Evolutionary conservation across 805 yeast genomes (phyloP).

Genomic region (Maudiozyma pseudohumilis): DNA sequence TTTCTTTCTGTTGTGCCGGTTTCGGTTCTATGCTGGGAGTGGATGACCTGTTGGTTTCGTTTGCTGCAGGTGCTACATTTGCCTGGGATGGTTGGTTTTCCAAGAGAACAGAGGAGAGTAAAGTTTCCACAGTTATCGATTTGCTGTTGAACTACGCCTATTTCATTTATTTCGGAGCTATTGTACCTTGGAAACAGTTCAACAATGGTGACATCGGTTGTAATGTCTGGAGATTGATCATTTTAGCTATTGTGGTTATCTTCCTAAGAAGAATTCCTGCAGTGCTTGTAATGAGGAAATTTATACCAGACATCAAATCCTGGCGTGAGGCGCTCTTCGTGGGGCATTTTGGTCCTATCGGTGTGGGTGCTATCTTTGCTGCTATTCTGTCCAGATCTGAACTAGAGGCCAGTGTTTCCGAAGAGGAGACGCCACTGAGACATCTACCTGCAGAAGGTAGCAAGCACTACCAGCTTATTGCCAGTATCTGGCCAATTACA

Average conservation of each 20-base stretch:
- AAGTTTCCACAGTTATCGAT: slow-evolving; percentile 86
- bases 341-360: slow-evolving; percentile 95
- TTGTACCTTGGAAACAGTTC: slow-evolving; percentile 79
- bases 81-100: slow-evolving; percentile 93
- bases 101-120: slow-evolving; percentile 69
- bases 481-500: slow-evolving; percentile 71
- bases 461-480: slow-evolving; percentile 49
- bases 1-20: slow-evolving; percentile 82
- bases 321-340: slow-evolving; percentile 94
- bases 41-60: slow-evolving; percentile 80
- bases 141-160: slow-evolving; percentile 72
- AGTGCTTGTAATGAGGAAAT: slow-evolving; percentile 59
- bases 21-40: slow-evolving; percentile 80
- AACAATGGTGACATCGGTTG: slow-evolving; percentile 54
- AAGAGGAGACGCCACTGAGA: slow-evolving; percentile 47
- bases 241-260: slow-evolving; percentile 64
- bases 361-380: slow-evolving; percentile 87
- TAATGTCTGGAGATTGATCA: slow-evolving; percentile 67
- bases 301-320: slow-evolving; percentile 77
- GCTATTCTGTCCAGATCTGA: slow-evolving; percentile 69
- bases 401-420: slow-evolving; percentile 43
- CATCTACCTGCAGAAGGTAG: slow-evolving; percentile 37
- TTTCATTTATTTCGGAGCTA: slow-evolving; percentile 84
- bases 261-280: slow-evolving; percentile 78
- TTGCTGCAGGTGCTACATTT: slow-evolving; percentile 89